Conservation (phyloP, 768 basidiomycete genomes). For the Neoboletus brunneissimus region DNA sequence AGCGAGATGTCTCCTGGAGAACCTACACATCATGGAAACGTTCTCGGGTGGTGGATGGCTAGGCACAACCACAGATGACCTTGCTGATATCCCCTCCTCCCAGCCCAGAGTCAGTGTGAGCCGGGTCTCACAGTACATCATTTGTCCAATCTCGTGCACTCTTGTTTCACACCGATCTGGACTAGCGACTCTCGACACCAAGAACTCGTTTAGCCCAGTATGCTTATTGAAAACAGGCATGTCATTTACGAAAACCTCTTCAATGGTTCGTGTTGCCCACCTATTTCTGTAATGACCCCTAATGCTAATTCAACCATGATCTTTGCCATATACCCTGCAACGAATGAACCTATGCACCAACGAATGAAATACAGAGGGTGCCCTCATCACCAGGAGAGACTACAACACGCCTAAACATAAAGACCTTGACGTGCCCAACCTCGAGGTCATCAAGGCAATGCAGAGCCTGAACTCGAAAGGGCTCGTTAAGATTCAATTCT, state of each 20-base stretch:
- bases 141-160: background rate
- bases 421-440: conserved; percentile 72
- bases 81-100: conserved; percentile 17
- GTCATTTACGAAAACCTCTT: conserved; percentile 99
- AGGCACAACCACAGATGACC: conserved; percentile 27
- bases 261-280: conserved; percentile 70
- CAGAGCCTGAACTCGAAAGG: conserved; percentile 73
- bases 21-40: background rate
- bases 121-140: conserved; percentile 36
- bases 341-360: background rate
- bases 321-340: background rate
- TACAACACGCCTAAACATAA: conserved; percentile 97
- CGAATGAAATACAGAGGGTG: conserved; percentile 68
- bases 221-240: conserved; percentile 95
- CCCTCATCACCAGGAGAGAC: conserved; percentile 98
- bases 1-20: too few relatives aligned
- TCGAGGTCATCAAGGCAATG: conserved; percentile 69
- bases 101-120: conserved; percentile 38
- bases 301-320: background rate
- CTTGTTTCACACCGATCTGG: background rate
- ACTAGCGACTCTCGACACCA: conserved; percentile 31
- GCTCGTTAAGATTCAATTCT: conserved; percentile 83
- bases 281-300: background rate
- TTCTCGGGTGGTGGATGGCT: conserved; percentile 35
- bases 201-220: conserved; percentile 46